Conservation (phyloP, 257 asterid genomes). For the Jaltomata sinuosa region DNA sequence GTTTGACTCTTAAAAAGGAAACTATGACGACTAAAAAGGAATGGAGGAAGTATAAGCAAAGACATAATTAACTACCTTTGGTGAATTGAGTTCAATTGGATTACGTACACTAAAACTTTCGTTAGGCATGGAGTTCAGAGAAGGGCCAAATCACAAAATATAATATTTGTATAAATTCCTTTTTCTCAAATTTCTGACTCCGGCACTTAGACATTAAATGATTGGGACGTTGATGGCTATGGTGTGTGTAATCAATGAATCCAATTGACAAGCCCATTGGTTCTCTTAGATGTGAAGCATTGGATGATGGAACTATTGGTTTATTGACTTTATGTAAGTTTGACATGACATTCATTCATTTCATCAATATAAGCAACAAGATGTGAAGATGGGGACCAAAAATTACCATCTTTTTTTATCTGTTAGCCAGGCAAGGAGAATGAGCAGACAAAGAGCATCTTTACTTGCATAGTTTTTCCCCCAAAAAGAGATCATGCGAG, state of each 20-base stretch:
- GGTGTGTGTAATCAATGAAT: neutral
- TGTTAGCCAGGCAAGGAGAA: neutral
- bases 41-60: no score
- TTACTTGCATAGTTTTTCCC: constrained; percentile 10
- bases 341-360: neutral
- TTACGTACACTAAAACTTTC: no score
- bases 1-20: no score
- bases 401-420: neutral
- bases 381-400: neutral
- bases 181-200: neutral
- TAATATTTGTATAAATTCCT: no score
- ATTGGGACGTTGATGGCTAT: neutral
- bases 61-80: no score
- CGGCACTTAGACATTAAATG: neutral
- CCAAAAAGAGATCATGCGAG: constrained; percentile 4
- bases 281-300: neutral
- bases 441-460: constrained; percentile 28
- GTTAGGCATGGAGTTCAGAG: no score
- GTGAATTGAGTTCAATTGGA: neutral
- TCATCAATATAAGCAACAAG: neutral
- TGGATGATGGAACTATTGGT: neutral
- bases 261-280: neutral
- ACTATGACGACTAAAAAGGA: no score
- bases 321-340: neutral
- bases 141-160: no score